Base-by-base conservation (phyloP, 441 rosid species). In the Syzygium syzygioides region DNA sequence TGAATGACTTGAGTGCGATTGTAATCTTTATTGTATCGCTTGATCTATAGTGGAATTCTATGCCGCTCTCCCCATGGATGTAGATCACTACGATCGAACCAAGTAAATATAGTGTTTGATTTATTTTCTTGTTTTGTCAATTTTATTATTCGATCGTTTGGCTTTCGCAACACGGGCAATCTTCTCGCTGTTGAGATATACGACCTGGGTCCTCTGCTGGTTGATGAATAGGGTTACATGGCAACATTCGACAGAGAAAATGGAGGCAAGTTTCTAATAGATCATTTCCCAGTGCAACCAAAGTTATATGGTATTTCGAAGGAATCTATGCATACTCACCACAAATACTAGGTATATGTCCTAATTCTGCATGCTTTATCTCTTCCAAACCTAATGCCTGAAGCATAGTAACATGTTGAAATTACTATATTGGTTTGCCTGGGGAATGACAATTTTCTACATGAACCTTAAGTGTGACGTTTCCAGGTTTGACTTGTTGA, bases 221-320 rank as follows among this genome's bases (percentile, higher is more conserved):
- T 97, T 25, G 96, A 96, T 90, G 99, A 97, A 93, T 96, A 98
- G 98, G 99, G 98, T 14, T 98, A 84, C 88, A 95, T 98, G 50
- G 98, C 94, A 53, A 91, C 95, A 4, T 97, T 95, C 90, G 99
- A 98, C 91, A 96, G 98, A 91, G 98, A 97, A 89, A 96, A 95
- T 57, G 99, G 99, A 2, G 99, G 99, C 1, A 98, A 98, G 15
- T 97, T 95, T 89, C 89, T 98, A 89, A 98, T 98, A 9, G 99
- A 97, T 87, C 99, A 97, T 92, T 96, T 98, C 88, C 98, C 99
- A 34, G 94, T 88, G 96, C 99, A 15, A 94, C 97, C 85, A 98
- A 96, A 93, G 98, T 98, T 66, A 95, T 97, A 93, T 98, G 99
- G 98, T 95, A 95, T 86, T 96, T 96, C 84, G 96, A 98, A 94